These are phyloP conservation scores for Brassica hybrid DNA, from an alignment of 441 rosid species.

Conservation along the genomic window DNA sequence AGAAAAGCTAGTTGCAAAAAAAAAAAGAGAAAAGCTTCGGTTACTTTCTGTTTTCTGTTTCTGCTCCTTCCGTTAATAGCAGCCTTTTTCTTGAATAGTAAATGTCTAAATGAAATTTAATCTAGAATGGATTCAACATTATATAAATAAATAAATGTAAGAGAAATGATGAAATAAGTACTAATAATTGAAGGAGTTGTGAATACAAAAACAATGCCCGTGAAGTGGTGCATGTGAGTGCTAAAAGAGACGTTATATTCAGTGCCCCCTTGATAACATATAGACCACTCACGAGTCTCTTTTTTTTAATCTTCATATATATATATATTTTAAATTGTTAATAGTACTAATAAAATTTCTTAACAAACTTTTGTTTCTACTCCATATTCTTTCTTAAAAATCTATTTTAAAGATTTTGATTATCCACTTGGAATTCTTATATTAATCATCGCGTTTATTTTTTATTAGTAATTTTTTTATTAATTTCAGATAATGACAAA, in stretches of 20 bases:
- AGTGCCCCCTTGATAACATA: conserved; percentile 58
- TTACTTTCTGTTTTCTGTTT: conserved; percentile 42
- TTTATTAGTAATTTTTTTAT: neutral
- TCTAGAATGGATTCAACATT: conserved; percentile 20
- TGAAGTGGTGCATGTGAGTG: conserved; percentile 94
- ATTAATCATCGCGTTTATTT: neutral
- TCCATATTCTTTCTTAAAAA: too few relatives aligned
- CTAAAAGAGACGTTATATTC: conserved; percentile 81
- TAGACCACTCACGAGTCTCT: conserved; percentile 84
- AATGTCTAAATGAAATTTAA: too few relatives aligned
- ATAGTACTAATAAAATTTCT: neutral
- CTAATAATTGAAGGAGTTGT: conserved; percentile 19
- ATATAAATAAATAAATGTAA: neutral
- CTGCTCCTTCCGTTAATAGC: conserved; percentile 28
- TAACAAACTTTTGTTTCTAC: neutral
- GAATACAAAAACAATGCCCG: conserved; percentile 68
- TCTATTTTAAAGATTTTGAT: conserved; percentile 6
- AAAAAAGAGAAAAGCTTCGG: conserved; percentile 33
- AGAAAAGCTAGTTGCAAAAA: too few relatives aligned
- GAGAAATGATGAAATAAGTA: neutral
- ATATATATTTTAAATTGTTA: too few relatives aligned
- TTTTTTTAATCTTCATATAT: conserved; percentile 48
- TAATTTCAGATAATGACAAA: neutral
- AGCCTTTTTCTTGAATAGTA: conserved; percentile 16
- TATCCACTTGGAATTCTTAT: conserved; percentile 5